A percentile compares a stretch with the other conserved stretches of the same genome.
Evolutionary conservation across 1,284 basidiomycete genomes (phyloP).

Genomic region (Phaffia rhodozyma): DNA sequence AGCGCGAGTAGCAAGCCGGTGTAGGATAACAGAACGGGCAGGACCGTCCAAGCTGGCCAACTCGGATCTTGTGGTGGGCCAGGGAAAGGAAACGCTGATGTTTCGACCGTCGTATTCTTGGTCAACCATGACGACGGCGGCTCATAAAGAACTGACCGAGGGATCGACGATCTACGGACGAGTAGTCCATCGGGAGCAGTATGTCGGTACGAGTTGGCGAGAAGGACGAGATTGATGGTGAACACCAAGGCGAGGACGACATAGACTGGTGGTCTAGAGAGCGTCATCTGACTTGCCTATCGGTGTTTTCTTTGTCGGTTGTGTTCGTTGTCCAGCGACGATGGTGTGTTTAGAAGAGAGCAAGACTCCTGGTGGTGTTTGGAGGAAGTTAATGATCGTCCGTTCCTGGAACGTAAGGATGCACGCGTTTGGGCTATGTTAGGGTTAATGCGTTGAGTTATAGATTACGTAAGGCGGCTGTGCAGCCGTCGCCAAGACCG

Average conservation of each 20-base stretch:
- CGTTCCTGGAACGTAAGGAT: no score
- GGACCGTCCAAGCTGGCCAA: not conserved
- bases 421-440: no score
- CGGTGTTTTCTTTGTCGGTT: no score
- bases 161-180: not conserved
- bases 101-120: not conserved
- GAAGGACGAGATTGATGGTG: constrained; percentile 8
- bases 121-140: not conserved
- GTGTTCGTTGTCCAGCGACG: no score
- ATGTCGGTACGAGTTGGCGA: not conserved
- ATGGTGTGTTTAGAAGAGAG: no score
- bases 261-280: not conserved
- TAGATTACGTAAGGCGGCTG: no score
- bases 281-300: no score
- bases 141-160: not conserved
- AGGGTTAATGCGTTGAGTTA: no score
- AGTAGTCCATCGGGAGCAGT: not conserved
- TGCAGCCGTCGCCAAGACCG: no score
- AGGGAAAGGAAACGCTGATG: constrained; percentile 9
- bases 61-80: not conserved
- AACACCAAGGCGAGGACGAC: constrained; percentile 6
- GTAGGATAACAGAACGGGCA: constrained; percentile 7
- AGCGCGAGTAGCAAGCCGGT: constrained; percentile 32
- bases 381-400: no score
- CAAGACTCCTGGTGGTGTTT: no score